Base-by-base conservation (phyloP, 2,329 filamentous ascomycete genomes). In the Furcasterigmium sp. region DNA sequence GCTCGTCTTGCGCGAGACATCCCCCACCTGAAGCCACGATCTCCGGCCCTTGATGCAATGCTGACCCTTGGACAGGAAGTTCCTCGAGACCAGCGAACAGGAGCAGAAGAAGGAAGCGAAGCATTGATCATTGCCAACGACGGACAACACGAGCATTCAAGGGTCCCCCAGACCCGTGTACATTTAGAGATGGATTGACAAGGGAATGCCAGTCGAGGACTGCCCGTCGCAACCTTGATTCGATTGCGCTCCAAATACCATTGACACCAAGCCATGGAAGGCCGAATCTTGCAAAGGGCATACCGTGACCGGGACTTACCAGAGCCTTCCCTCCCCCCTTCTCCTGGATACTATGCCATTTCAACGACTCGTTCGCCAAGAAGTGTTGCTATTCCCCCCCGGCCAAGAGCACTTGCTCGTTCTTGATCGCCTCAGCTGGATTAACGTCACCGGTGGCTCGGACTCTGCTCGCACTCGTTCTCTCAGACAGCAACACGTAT, bases 71-170 rank as follows among this genome's bases (percentile, higher is more conserved):
- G 14, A 39, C 45, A 74, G 70, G 64, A 72, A 73, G 53, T 74
- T 73, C 55, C 53, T 74, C 44, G 69, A 72, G 45, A 56, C 62
- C 44, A 65, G 65, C 36, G 66, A 71, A 41, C 56, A 56, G 47
- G 62, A 63, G 9, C 61, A 65, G 53, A 71, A 72, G 62, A 57
- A 67, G 59, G 53, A 57, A 49, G 45, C 59, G 47, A 68, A 69
- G 56, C 65, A 71, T 53, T 70, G 69, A 53, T 57, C 43, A 41
- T 35, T 29, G 29, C 29, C 26, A 44, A 36, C 25, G 42, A 42
- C 37, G 37, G 29, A 17, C 39, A 28, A 39, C 39, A 39, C 35
- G 25, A 41, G 40, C 45, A 47, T 44, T 45, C 37, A n/a, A 17
- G 32, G 32, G 32, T 17, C 17, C 37, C 40, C 28, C 8, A 43